These are phyloP conservation scores for Metschnikowia reukaufii DNA, from an alignment of 805 yeast species.

Conservation along the genomic window DNA sequence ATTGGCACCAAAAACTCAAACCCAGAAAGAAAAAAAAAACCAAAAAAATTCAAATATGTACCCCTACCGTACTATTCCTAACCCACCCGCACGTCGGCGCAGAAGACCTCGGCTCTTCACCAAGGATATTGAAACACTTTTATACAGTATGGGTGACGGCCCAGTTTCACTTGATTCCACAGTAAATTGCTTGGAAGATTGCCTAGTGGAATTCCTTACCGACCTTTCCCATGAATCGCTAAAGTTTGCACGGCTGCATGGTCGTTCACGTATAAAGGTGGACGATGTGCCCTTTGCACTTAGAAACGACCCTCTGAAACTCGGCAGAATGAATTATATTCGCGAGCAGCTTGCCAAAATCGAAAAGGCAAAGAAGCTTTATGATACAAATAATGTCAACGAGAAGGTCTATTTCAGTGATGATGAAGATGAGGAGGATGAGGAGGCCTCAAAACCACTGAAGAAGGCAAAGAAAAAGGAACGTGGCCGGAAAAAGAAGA, in stretches of 20 bases:
- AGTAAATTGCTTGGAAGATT: slow-evolving; percentile 39
- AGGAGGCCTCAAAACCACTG: slow-evolving; percentile 14
- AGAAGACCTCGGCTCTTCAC: slow-evolving; percentile 39
- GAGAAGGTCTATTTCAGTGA: slow-evolving; percentile 19
- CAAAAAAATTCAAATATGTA: slow-evolving; percentile 6
- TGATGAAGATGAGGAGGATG: slow-evolving; percentile 22
- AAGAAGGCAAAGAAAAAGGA: slow-evolving; percentile 14
- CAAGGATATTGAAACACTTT: slow-evolving; percentile 42
- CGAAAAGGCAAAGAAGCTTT: slow-evolving; percentile 41
- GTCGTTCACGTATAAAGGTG: slow-evolving; percentile 39
- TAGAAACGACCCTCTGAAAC: slow-evolving; percentile 42
- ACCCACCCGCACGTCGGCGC: slow-evolving; percentile 18
- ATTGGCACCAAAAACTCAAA: background rate
- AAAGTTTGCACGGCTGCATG: slow-evolving; percentile 37
- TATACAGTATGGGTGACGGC: slow-evolving; percentile 43
- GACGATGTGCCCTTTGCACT: slow-evolving; percentile 44
- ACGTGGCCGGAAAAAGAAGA: slow-evolving; percentile 11
- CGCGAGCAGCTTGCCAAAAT: slow-evolving; percentile 38
- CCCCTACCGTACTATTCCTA: slow-evolving; percentile 13
- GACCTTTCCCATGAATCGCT: slow-evolving; percentile 36
- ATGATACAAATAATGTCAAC: slow-evolving; percentile 32
- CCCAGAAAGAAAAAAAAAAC: background rate
- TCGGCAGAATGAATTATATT: slow-evolving; percentile 42
- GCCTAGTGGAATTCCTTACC: slow-evolving; percentile 35
- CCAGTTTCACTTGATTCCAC: slow-evolving; percentile 41